phyloP scores from a whole-genome alignment of 805 yeast species.

The Kodamaea kaohsiungensis region DNA sequence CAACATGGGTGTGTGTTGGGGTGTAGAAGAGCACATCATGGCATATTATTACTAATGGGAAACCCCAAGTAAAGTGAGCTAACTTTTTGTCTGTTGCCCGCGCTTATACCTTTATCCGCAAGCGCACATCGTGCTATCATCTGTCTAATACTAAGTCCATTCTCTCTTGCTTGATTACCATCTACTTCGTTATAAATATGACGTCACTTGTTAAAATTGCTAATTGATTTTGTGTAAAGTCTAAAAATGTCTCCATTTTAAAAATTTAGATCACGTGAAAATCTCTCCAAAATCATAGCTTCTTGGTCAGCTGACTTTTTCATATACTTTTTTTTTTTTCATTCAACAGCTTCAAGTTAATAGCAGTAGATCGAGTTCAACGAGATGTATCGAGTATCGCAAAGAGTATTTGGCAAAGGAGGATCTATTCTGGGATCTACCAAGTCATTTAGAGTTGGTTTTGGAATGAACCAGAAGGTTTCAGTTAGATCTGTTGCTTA shows the following conservation, averaged over 20 bases:
- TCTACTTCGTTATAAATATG: background rate
- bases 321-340: background rate
- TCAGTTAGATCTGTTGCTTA: conserved; percentile 27
- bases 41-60: background rate
- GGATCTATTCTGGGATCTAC: background rate
- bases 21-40: background rate
- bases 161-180: background rate
- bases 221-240: no score
- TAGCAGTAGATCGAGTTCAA: background rate
- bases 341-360: background rate
- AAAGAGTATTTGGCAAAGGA: background rate
- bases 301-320: conserved; percentile 2
- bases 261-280: no score
- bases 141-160: background rate
- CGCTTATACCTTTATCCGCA: background rate
- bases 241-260: no score
- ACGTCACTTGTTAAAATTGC: background rate
- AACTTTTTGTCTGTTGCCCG: background rate
- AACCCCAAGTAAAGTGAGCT: background rate
- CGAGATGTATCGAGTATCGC: conserved; percentile 13
- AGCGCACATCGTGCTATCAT: background rate
- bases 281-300: background rate
- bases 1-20: background rate
- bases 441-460: background rate
- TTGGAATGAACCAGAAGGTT: background rate